These are phyloP conservation scores for Amanita exitialis DNA, from an alignment of 768 basidiomycete genomes.

Conservation along the genomic window DNA sequence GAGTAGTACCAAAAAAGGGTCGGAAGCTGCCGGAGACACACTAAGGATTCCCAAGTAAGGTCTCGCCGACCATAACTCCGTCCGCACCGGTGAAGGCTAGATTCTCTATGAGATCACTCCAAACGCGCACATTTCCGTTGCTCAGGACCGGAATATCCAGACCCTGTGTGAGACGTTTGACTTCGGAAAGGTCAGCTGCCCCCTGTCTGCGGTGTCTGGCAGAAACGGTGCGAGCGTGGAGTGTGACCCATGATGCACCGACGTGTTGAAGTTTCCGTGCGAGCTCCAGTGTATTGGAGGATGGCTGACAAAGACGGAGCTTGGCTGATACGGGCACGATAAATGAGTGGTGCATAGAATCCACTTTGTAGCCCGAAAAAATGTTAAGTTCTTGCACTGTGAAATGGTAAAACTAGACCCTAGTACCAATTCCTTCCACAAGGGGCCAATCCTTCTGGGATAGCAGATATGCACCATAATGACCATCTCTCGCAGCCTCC, in stretches of 20 bases:
- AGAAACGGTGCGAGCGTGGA: conserved; percentile 70
- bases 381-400: background rate
- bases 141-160: conserved; percentile 54
- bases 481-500: conserved; percentile 51
- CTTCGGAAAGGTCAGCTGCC: conserved; percentile 53
- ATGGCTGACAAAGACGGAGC: conserved; percentile 47
- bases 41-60: conserved; percentile 69
- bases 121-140: conserved; percentile 68
- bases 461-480: conserved; percentile 71
- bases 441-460: conserved; percentile 64
- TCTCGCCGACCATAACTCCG: conserved; percentile 76
- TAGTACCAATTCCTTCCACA: conserved; percentile 50
- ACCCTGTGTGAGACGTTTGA: conserved; percentile 42
- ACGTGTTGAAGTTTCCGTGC: conserved; percentile 49
- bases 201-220: conserved; percentile 62
- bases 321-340: conserved; percentile 59
- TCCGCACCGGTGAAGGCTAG: conserved; percentile 48
- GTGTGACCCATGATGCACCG: conserved; percentile 60
- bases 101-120: conserved; percentile 47
- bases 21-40: conserved; percentile 15
- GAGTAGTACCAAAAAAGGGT: background rate
- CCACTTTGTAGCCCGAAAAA: conserved; percentile 30
- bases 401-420: background rate
- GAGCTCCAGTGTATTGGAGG: conserved; percentile 42
- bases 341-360: conserved; percentile 52